phyloP scores from a whole-genome alignment of 768 basidiomycete genomes.

The Termitomyces sp. region DNA sequence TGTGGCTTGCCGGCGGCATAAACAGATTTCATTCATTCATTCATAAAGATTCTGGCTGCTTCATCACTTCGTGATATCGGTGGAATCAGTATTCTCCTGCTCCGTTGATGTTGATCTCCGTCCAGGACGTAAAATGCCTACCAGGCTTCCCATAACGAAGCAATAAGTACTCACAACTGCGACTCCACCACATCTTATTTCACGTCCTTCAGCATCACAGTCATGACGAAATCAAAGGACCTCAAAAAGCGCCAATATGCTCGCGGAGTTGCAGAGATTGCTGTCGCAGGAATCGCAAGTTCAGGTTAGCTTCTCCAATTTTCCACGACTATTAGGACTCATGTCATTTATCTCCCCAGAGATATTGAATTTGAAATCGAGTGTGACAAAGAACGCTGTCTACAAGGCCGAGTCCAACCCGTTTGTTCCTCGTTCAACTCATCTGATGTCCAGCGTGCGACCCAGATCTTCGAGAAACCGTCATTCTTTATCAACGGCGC shows the following conservation, averaged over 20 bases:
- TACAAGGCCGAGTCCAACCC: constrained; percentile 28
- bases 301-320: constrained; percentile 28
- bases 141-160: neutral
- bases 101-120: neutral
- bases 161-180: neutral
- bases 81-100: neutral
- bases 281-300: constrained; percentile 36
- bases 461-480: constrained; percentile 47
- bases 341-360: neutral
- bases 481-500: constrained; percentile 42
- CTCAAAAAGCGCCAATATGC: too few relatives aligned
- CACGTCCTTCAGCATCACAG: neutral
- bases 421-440: neutral
- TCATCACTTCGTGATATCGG: neutral
- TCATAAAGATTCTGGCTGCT: neutral
- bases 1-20: too few relatives aligned
- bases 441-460: constrained; percentile 39
- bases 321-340: neutral
- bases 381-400: constrained; percentile 35
- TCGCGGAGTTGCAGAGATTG: constrained; percentile 30
- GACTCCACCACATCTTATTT: too few relatives aligned
- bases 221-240: neutral
- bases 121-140: neutral
- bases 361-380: constrained; percentile 45
- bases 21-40: too few relatives aligned